Evolutionary conservation across 495 filamentous ascomycete genomes (phyloP).

Genomic region (Rostrohypoxylon terebratum): DNA sequence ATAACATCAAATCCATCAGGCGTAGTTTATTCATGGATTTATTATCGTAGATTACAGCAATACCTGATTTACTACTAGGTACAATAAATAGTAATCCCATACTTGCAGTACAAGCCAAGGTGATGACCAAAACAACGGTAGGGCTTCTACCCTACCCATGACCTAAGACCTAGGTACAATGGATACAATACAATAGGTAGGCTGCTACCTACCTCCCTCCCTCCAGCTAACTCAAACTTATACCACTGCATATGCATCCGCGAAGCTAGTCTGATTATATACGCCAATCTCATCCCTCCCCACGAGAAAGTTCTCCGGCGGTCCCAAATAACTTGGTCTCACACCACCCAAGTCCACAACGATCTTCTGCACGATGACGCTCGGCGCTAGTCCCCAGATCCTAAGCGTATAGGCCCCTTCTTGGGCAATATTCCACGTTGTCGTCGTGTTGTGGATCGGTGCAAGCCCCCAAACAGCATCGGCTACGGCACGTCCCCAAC

Average conservation of each 20-base stretch:
- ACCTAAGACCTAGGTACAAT: too few species aligned
- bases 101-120: too few species aligned
- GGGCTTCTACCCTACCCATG: neutral
- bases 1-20: too few species aligned
- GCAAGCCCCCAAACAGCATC: conserved; percentile 68
- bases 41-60: too few species aligned
- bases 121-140: neutral
- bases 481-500: conserved; percentile 68
- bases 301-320: conserved; percentile 72
- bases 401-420: conserved; percentile 69
- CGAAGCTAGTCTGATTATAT: conserved; percentile 58
- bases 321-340: conserved; percentile 72
- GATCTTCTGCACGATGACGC: conserved; percentile 76
- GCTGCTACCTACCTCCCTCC: neutral
- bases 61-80: too few species aligned
- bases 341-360: conserved; percentile 77
- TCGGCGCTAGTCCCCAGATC: conserved; percentile 72
- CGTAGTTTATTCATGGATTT: too few species aligned
- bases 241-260: conserved; percentile 46
- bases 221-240: too few species aligned
- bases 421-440: conserved; percentile 58
- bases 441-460: conserved; percentile 63
- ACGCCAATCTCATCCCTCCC: conserved; percentile 56
- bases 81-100: too few species aligned
- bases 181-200: too few species aligned